Evolutionary conservation across 2,329 filamentous ascomycete genomes (phyloP).

Genomic region (Penicillium sp.): DNA sequence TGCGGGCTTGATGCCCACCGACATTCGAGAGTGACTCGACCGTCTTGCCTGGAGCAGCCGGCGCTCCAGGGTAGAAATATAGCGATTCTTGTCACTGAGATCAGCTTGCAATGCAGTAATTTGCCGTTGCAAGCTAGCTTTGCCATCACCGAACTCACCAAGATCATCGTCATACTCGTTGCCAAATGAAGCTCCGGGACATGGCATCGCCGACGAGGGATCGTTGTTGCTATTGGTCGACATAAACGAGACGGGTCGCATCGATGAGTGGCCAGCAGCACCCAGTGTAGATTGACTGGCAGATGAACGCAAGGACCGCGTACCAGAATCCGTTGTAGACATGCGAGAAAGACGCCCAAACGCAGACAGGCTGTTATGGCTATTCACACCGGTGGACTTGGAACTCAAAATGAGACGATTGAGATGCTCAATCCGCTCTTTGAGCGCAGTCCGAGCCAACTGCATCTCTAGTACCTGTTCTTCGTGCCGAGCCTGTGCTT

Average conservation of each 20-base stretch:
- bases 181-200: conserved; percentile 35
- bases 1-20: conserved; percentile 65
- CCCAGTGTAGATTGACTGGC: conserved; percentile 61
- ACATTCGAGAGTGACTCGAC: conserved; percentile 84
- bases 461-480: conserved; percentile 99
- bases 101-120: conserved; percentile 93
- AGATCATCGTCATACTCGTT: conserved; percentile 64
- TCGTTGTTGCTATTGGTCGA: conserved; percentile 53
- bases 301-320: conserved; percentile 66
- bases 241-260: conserved; percentile 66
- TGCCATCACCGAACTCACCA: conserved; percentile 83
- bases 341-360: conserved; percentile 64
- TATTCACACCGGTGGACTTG: conserved; percentile 92
- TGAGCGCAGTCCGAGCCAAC: conserved; percentile 87
- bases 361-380: conserved; percentile 67
- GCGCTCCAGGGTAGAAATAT: conserved; percentile 91
- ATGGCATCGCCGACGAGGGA: conserved; percentile 27
- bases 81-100: conserved; percentile 92
- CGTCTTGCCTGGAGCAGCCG: conserved; percentile 84
- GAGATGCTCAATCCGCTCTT: conserved; percentile 95
- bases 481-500: conserved; percentile 83
- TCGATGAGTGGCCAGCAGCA: conserved; percentile 52
- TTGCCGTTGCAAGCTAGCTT: conserved; percentile 77
- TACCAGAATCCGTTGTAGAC: conserved; percentile 48
- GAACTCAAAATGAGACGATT: conserved; percentile 94